Base-by-base conservation (phyloP, 2,329 filamentous ascomycete genomes). In the Nemania diffusa region DNA sequence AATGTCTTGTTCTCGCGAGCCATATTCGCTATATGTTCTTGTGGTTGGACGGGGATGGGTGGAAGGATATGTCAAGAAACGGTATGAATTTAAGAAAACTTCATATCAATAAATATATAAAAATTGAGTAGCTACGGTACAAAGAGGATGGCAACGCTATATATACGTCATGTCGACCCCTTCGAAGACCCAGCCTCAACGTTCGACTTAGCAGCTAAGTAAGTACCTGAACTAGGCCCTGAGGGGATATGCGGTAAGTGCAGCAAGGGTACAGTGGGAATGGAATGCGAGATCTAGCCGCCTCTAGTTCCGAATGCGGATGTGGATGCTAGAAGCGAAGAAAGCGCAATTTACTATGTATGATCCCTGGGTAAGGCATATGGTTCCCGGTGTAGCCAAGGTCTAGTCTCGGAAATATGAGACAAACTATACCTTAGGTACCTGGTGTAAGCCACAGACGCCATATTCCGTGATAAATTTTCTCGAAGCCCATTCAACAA, bases 1-100 rank as follows among this genome's bases (percentile, higher is more conserved):
- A 91, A 81, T 46, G 82, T 82, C 52, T 81, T 77, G 77, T 84
- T 85, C 22, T 84, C 78, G 56, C 77, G 78, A 50, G 78, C 73
- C 83, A 85, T 85, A 52, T 32, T 67, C 76, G 73, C 48, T 62
- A 62, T 20, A 15, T 7, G 7, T 11, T 55, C 5, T n/a, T n/a
- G n/a, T n/a, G n/a, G n/a, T n/a, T n/a, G 17, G 24, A 40, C 29
- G 32, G 29, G 40, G 17, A 27, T 15, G 26, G 26, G 37, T 46
- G 13, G 13, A 13, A 24, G 15, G 48, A 7, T 34, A 15, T 17
- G 17, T 15, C 37, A 15, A 27, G 9, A 57, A 48, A 13, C 34
- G 9, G 3, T 40, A 40, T 7, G 27, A 24, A 11, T 9, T 7
- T 22, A n/a, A n/a, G 24, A 13, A 15, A 42, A 42, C 40, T 3